phyloP scores from a whole-genome alignment of 2,329 filamentous ascomycete species.

The Chalaropsis ovoidea region DNA sequence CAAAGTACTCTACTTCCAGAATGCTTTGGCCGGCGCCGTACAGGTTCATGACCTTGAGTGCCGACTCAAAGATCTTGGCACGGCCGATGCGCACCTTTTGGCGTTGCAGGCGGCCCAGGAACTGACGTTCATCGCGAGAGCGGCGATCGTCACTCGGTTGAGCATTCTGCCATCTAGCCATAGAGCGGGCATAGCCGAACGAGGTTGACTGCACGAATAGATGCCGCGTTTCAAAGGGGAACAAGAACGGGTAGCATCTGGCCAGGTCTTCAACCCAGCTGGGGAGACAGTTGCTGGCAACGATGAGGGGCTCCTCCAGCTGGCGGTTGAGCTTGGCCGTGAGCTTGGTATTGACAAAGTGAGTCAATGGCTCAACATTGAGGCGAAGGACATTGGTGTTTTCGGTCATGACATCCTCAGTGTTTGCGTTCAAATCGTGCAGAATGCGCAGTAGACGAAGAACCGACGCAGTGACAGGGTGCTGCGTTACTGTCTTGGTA shows the following conservation, averaged over 20 bases:
- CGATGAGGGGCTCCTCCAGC: constrained; percentile 89
- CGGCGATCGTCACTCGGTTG: constrained; percentile 74
- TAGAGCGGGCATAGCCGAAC: constrained; percentile 93
- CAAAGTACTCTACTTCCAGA: constrained; percentile 95
- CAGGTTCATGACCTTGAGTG: constrained; percentile 96
- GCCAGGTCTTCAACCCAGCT: constrained; percentile 94
- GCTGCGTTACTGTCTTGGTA: no score
- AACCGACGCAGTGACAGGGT: constrained; percentile 77
- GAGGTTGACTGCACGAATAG: constrained; percentile 96
- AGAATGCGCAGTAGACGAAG: constrained; percentile 79
- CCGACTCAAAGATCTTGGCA: constrained; percentile 88
- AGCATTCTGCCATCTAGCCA: constrained; percentile 93
- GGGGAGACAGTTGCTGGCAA: constrained; percentile 91
- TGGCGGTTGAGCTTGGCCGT: constrained; percentile 96
- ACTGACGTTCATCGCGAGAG: constrained; percentile 81
- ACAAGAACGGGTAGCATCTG: constrained; percentile 87
- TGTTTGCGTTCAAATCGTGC: constrained; percentile 83
- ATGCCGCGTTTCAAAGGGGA: constrained; percentile 94
- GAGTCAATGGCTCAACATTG: constrained; percentile 71
- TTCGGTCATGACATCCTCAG: constrained; percentile 79
- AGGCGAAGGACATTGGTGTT: constrained; percentile 61
- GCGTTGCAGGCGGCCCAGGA: constrained; percentile 80
- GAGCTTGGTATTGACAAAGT: constrained; percentile 97
- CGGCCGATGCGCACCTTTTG: constrained; percentile 98
- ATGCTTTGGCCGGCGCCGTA: constrained; percentile 96